These are phyloP conservation scores for Brachypodium distachyon DNA, from an alignment of 202 grass and related monocot species.

Conservation along the genomic window DNA sequence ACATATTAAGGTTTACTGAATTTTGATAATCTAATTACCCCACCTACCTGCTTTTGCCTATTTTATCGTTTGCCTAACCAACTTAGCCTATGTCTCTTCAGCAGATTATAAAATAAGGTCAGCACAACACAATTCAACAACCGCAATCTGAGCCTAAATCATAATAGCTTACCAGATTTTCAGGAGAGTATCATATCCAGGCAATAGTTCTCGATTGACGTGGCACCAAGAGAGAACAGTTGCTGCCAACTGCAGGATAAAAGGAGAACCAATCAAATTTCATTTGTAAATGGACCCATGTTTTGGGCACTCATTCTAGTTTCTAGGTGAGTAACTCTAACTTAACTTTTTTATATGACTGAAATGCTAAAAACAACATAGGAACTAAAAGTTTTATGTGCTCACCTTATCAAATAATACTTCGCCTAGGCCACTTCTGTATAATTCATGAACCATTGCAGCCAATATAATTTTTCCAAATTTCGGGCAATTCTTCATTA, in stretches of 20 bases:
- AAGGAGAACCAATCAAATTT: conserved; percentile 7
- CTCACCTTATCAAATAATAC: conserved; percentile 87
- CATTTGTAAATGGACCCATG: background rate
- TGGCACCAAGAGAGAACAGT: conserved; percentile 78
- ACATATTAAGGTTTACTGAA: too few species aligned
- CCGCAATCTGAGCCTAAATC: background rate
- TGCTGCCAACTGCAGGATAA: conserved; percentile 54
- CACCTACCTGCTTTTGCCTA: too few species aligned
- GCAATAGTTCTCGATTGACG: conserved; percentile 47
- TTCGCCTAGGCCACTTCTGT: conserved; percentile 85
- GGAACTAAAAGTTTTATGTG: background rate
- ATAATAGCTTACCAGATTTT: conserved; percentile 67
- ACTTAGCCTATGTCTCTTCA: too few species aligned
- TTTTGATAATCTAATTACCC: too few species aligned
- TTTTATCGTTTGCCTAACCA: too few species aligned
- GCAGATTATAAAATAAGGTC: too few species aligned
- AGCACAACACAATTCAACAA: too few species aligned
- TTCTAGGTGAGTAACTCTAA: background rate
- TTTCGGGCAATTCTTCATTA: conserved; percentile 89
- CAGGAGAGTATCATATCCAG: conserved; percentile 76
- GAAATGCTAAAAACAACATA: conserved; percentile 21
- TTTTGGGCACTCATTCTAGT: background rate
- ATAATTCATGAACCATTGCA: conserved; percentile 89
- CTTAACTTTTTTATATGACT: background rate
- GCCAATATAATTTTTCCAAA: conserved; percentile 84